A percentile compares a stretch with the other conserved stretches of the same genome.
phyloP scores from a whole-genome alignment of 2,329 filamentous ascomycete genomes.

The Leptosphaerulina australis region DNA sequence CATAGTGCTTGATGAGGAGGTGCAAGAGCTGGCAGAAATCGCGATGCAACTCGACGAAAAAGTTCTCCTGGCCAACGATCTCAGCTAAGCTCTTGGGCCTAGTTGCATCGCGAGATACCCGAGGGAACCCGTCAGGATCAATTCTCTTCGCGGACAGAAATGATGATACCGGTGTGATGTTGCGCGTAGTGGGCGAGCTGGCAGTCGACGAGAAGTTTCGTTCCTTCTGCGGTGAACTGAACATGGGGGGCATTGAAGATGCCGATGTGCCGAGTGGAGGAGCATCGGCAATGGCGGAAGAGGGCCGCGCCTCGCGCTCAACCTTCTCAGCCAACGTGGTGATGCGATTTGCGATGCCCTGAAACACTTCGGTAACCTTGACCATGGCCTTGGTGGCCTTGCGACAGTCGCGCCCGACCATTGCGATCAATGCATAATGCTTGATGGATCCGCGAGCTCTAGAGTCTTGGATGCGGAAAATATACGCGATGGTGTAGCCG shows the following conservation, averaged over 20 bases:
- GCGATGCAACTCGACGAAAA: conserved; percentile 63
- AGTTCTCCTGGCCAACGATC: conserved; percentile 63
- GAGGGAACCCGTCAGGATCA: conserved; percentile 62
- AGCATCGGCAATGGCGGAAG: conserved; percentile 37
- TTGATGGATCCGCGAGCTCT: conserved; percentile 62
- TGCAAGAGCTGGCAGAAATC: conserved; percentile 54
- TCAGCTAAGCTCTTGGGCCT: conserved; percentile 63
- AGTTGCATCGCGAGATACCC: conserved; percentile 58
- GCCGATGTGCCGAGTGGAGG: conserved; percentile 42
- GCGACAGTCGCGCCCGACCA: conserved; percentile 63
- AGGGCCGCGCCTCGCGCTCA: conserved; percentile 45
- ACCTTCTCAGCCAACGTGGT: conserved; percentile 51
- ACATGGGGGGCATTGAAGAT: conserved; percentile 36
- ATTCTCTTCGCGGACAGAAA: conserved; percentile 63
- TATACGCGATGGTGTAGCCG: conserved; percentile 65
- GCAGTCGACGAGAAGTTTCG: conserved; percentile 37
- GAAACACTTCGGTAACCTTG: conserved; percentile 54
- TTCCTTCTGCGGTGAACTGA: conserved; percentile 38
- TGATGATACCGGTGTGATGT: conserved; percentile 62
- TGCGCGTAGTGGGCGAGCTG: conserved; percentile 46
- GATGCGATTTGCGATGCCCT: conserved; percentile 60
- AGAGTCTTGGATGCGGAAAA: conserved; percentile 64
- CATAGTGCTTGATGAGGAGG: conserved; percentile 49
- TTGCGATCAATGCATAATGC: conserved; percentile 63
- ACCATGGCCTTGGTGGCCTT: conserved; percentile 52